Evolutionary conservation across 805 yeast genomes (phyloP).

Genomic region (Pichia ethanolica): DNA sequence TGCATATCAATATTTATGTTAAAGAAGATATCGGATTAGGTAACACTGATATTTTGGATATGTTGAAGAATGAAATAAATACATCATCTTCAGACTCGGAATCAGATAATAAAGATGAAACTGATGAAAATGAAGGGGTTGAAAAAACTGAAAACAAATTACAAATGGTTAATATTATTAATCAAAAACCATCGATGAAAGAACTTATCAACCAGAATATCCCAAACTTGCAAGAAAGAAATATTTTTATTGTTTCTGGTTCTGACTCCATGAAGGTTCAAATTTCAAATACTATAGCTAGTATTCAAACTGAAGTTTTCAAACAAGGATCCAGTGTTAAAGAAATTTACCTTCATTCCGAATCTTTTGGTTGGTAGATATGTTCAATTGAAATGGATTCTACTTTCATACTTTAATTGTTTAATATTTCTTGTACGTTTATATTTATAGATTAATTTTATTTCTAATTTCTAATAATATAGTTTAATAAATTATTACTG

Average conservation of each 20-base stretch:
- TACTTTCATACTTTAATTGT: no score
- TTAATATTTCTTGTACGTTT: no score
- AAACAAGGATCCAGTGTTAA: conserved; percentile 21
- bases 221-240: conserved; percentile 28
- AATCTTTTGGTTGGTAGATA: conserved; percentile 41
- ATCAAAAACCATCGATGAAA: conserved; percentile 13
- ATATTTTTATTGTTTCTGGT: conserved; percentile 40
- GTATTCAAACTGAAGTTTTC: conserved; percentile 31
- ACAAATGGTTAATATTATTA: neutral
- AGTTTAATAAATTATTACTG: no score
- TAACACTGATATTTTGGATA: neutral
- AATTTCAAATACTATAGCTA: conserved; percentile 34
- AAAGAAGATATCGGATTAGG: conserved; percentile 2
- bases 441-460: no score
- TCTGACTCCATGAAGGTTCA: conserved; percentile 33
- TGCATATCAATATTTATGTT: conserved; percentile 15
- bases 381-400: no score
- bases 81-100: neutral
- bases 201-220: conserved; percentile 14
- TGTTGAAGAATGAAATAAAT: neutral
- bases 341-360: conserved; percentile 46
- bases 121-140: neutral
- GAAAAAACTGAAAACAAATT: neutral
- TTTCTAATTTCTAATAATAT: no score
- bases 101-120: neutral